These are phyloP conservation scores for Piper betle DNA, from an alignment of 164 flowering plant genomes.

Conservation along the genomic window DNA sequence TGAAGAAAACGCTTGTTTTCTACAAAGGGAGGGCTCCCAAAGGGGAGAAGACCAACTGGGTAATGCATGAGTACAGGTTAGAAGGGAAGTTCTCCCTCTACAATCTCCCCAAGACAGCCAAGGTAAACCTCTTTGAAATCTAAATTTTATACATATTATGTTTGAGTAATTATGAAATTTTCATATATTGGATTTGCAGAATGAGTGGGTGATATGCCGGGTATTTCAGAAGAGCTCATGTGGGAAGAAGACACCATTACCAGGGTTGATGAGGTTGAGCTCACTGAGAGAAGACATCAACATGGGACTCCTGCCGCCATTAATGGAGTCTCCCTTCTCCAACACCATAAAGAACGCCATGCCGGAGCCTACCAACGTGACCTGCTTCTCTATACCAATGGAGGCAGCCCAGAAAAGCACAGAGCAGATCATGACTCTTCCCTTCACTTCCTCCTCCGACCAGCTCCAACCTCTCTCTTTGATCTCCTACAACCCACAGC, in stretches of 20 bases:
- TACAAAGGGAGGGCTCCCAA: conserved; percentile 95
- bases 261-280: conserved; percentile 34
- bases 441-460: conserved; percentile 8
- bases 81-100: conserved; percentile 67
- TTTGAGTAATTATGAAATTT: conserved; percentile 4
- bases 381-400: conserved; percentile 31
- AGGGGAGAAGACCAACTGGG: conserved; percentile 85
- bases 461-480: conserved; percentile 7
- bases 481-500: conserved; percentile 13
- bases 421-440: conserved; percentile 14
- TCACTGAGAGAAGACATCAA: conserved; percentile 24
- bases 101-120: conserved; percentile 54
- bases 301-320: conserved; percentile 40
- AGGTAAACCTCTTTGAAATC: conserved; percentile 23
- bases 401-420: conserved; percentile 24
- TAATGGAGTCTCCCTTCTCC: conserved; percentile 41
- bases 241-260: conserved; percentile 61
- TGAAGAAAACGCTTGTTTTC: conserved; percentile 94
- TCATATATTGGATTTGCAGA: conserved; percentile 30
- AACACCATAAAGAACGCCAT: conserved; percentile 8
- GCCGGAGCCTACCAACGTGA: conserved; percentile 16
- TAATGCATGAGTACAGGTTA: conserved; percentile 83
- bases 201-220: conserved; percentile 96
- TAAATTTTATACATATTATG: neutral
- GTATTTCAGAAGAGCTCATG: conserved; percentile 67